These are phyloP conservation scores for Ceratocystis cubensis DNA, from an alignment of 2,329 filamentous ascomycete species.

Conservation along the genomic window DNA sequence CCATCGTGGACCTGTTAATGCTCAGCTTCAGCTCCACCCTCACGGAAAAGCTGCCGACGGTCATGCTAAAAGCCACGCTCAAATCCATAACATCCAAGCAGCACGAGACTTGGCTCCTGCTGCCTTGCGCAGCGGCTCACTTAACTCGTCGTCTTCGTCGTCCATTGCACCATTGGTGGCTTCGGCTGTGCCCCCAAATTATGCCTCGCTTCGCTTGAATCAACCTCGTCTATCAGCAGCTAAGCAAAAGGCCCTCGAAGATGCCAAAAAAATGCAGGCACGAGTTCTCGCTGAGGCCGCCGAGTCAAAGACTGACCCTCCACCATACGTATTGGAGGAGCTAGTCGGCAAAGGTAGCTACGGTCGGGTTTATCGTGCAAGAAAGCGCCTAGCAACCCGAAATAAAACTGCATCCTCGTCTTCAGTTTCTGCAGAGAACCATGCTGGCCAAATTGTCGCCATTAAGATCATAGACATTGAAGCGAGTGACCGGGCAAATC, in stretches of 20 bases:
- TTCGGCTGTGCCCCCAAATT: background rate
- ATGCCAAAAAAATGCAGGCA: conserved; percentile 58
- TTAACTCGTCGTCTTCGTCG: conserved; percentile 2
- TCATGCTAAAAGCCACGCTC: background rate
- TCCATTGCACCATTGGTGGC: background rate
- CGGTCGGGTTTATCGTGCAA: conserved; percentile 60
- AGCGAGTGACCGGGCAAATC: conserved; percentile 47
- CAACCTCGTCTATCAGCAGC: conserved; percentile 34
- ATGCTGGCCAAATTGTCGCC: conserved; percentile 46
- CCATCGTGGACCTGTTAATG: background rate
- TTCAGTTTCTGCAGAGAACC: background rate
- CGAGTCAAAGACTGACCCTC: conserved; percentile 46
- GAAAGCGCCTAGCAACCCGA: conserved; percentile 24
- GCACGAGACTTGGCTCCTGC: background rate
- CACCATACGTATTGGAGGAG: conserved; percentile 56
- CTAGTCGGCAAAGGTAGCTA: conserved; percentile 65
- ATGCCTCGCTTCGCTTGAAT: conserved; percentile 10
- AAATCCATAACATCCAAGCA: background rate
- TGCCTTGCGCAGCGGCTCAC: background rate
- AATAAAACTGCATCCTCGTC: background rate
- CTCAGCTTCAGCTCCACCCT: background rate
- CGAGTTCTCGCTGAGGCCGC: conserved; percentile 50
- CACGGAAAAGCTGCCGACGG: background rate
- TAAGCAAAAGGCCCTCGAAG: conserved; percentile 50
- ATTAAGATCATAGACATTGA: conserved; percentile 80